phyloP scores from a whole-genome alignment of 116 monocot species.

The Zostera marina region DNA sequence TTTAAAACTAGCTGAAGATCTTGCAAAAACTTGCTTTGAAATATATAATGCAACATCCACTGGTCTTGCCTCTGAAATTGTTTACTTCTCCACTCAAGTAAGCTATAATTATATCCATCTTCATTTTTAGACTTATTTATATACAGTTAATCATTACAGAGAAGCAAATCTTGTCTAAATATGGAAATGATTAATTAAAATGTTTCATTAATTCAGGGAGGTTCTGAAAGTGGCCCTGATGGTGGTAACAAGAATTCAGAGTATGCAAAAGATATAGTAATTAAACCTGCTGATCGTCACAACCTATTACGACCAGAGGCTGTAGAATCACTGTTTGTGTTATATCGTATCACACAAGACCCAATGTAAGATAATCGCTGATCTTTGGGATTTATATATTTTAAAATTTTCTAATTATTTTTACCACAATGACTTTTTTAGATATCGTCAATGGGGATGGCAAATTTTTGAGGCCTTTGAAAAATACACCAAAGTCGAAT shows the following conservation, averaged over 20 bases:
- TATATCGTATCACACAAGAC: slow-evolving; percentile 82
- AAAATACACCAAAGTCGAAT: slow-evolving; percentile 70
- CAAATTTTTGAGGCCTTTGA: slow-evolving; percentile 94
- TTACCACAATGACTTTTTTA: slow-evolving; percentile 14
- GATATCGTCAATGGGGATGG: slow-evolving; percentile 99
- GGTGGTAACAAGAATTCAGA: slow-evolving; percentile 73
- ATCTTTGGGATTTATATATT: background rate
- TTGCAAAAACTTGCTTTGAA: slow-evolving; percentile 92
- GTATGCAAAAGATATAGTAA: slow-evolving; percentile 67
- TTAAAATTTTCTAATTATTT: slow-evolving; percentile 2
- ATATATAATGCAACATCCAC: slow-evolving; percentile 94
- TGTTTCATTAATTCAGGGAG: slow-evolving; percentile 29
- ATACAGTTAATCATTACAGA: background rate
- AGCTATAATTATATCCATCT: slow-evolving; percentile 3
- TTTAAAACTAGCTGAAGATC: slow-evolving; percentile 84
- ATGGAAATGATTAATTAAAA: slow-evolving; percentile 6
- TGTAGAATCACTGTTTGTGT: slow-evolving; percentile 77
- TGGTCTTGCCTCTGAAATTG: slow-evolving; percentile 96
- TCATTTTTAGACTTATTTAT: background rate
- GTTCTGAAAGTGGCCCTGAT: slow-evolving; percentile 26
- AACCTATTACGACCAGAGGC: slow-evolving; percentile 86
- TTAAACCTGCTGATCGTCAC: slow-evolving; percentile 73
- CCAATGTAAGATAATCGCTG: slow-evolving; percentile 39
- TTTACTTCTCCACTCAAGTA: slow-evolving; percentile 75
- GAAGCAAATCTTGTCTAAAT: background rate